Percentiles rank a stretch among this genome's conserved stretches.
These are phyloP conservation scores for Flaveria robusta DNA, from an alignment of 129 eudicot species.

Conservation along the genomic window DNA sequence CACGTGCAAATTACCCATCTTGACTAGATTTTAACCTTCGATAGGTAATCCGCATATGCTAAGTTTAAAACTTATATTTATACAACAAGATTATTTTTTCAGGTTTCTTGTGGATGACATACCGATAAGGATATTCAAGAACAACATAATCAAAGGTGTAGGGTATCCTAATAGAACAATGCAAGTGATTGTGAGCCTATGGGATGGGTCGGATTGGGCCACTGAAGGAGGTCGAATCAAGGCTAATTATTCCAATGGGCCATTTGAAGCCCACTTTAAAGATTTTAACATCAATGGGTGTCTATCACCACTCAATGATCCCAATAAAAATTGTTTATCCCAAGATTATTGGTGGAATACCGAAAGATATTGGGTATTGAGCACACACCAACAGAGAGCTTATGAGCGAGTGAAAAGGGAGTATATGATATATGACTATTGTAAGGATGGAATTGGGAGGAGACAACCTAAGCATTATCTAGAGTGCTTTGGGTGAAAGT, in stretches of 20 bases:
- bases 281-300: conserved; percentile 54
- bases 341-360: conserved; percentile 59
- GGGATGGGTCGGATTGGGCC: conserved; percentile 75
- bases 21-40: neutral
- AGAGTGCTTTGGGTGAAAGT: conserved; percentile 49
- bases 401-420: conserved; percentile 35
- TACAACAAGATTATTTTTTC: neutral
- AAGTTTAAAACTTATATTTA: neutral
- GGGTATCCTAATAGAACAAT: conserved; percentile 58
- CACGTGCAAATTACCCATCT: neutral
- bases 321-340: conserved; percentile 29
- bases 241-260: conserved; percentile 46
- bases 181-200: conserved; percentile 56
- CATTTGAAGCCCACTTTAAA: conserved; percentile 50
- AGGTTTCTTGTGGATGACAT: conserved; percentile 67
- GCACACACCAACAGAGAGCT: conserved; percentile 18
- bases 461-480: conserved; percentile 52
- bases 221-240: conserved; percentile 56
- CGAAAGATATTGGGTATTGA: conserved; percentile 35
- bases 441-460: conserved; percentile 37
- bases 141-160: conserved; percentile 50
- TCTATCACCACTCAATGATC: conserved; percentile 2
- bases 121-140: conserved; percentile 77
- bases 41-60: neutral
- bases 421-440: conserved; percentile 66